Percentiles rank a stretch among this genome's conserved stretches.
Evolutionary conservation across 2,329 filamentous ascomycete genomes (phyloP).

Genomic region (Didymella glomerata): DNA sequence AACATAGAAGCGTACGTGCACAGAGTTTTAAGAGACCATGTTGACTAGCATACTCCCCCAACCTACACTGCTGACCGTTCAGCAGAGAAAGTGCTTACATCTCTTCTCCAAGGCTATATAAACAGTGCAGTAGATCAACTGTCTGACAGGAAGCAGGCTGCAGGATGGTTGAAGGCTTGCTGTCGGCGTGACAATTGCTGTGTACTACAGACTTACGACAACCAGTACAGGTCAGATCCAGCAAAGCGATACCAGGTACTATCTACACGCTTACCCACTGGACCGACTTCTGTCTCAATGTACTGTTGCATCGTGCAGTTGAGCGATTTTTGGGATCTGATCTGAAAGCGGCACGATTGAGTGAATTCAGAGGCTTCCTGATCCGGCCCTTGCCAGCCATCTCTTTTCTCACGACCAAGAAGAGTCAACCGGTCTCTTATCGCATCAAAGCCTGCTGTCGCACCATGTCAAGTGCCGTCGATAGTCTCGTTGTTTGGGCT

Average conservation of each 20-base stretch:
- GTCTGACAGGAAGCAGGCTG: not conserved
- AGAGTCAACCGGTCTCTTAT: not conserved
- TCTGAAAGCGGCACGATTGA: not conserved
- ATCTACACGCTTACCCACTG: not conserved
- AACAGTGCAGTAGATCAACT: not conserved
- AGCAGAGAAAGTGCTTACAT: not conserved
- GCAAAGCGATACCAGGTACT: not conserved
- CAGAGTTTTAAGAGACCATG: not conserved
- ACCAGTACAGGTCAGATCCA: not conserved
- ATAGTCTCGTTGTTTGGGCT: constrained; percentile 5
- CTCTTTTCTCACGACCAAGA: not conserved
- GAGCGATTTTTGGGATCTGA: not conserved
- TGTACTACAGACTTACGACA: not conserved
- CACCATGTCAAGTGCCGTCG: constrained; percentile 11
- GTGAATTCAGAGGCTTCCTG: not conserved
- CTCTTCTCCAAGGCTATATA: not conserved
- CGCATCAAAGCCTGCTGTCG: constrained; percentile 4
- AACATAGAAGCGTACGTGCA: not conserved
- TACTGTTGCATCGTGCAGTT: not conserved
- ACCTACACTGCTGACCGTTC: not conserved
- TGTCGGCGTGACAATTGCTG: not conserved
- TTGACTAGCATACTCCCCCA: not conserved
- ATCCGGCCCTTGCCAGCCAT: constrained; percentile 7
- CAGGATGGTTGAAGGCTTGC: not conserved
- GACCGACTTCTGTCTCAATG: not conserved